Percentiles rank a stretch among this genome's conserved stretches.
phyloP scores from a whole-genome alignment of 306 rosid genomes.

The Lathyrus aphaca region DNA sequence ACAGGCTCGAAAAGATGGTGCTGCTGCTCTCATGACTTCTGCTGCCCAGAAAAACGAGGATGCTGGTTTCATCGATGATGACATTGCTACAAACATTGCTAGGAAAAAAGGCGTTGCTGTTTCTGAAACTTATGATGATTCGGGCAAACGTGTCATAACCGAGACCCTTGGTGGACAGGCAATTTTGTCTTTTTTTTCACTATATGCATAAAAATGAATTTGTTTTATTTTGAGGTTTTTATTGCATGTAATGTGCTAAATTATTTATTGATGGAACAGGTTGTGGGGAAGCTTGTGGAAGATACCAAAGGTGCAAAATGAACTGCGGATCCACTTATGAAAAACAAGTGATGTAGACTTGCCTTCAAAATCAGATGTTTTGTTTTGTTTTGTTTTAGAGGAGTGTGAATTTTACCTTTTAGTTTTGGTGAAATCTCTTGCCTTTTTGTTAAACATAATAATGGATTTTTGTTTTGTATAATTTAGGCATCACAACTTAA shows the following conservation, averaged over 20 bases:
- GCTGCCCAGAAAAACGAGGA: constrained; percentile 48
- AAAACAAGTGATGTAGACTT: no score
- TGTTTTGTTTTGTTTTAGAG: background rate
- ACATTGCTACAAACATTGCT: constrained; percentile 29
- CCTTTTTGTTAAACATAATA: no score
- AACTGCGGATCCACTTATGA: background rate
- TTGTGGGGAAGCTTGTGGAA: constrained; percentile 34
- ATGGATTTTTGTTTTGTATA: no score
- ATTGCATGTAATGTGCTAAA: background rate
- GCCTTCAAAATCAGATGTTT: background rate
- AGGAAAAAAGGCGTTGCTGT: constrained; percentile 48
- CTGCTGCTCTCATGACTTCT: constrained; percentile 54
- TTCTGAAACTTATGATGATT: constrained; percentile 3
- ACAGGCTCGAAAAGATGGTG: constrained; percentile 45
- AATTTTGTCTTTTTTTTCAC: background rate
- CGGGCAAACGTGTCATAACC: constrained; percentile 36
- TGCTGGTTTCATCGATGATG: constrained; percentile 40
- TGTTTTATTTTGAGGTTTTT: no score
- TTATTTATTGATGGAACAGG: constrained; percentile 9
- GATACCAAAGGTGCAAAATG: background rate
- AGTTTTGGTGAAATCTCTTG: no score
- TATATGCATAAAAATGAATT: no score
- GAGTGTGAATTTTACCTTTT: background rate
- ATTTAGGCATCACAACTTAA: no score
- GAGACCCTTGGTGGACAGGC: constrained; percentile 57